Evolutionary conservation across 1,284 basidiomycete genomes (phyloP).

Genomic region (Trichosporon sp.): DNA sequence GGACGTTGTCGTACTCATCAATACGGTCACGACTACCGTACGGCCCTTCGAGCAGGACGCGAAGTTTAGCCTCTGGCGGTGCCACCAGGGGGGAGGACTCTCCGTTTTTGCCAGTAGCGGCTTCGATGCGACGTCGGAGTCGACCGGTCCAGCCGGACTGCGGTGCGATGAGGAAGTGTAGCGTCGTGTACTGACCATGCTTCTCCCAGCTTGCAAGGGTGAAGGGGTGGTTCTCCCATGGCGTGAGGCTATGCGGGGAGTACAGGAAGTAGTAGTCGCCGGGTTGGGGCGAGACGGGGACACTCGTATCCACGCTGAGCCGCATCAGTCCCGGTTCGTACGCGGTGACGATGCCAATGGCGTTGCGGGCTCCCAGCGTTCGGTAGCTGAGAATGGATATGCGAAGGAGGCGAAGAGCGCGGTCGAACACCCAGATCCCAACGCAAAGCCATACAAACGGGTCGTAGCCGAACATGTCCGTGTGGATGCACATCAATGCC

Average conservation of each 20-base stretch:
- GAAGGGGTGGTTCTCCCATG: conserved; percentile 39
- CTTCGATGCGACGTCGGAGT: conserved; percentile 9
- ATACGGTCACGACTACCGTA: conserved; percentile 29
- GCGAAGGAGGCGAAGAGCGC: conserved; percentile 27
- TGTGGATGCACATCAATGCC: conserved; percentile 27
- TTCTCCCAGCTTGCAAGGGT: conserved; percentile 26
- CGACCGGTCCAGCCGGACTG: conserved; percentile 24
- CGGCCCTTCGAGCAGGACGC: conserved; percentile 36
- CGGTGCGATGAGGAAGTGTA: conserved; percentile 31
- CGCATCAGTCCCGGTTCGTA: conserved; percentile 24
- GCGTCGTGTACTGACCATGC: conserved; percentile 6
- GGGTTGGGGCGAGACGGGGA: conserved; percentile 21
- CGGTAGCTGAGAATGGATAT: conserved; percentile 24
- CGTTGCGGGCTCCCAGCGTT: conserved; percentile 17
- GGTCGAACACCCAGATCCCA: conserved; percentile 32
- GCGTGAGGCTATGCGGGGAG: conserved; percentile 22
- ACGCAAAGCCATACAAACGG: conserved; percentile 28
- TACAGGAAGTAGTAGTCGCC: conserved; percentile 37
- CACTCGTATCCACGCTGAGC: conserved; percentile 23
- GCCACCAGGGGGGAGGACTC: neutral
- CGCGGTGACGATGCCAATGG: conserved; percentile 17
- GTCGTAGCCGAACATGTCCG: conserved; percentile 25
- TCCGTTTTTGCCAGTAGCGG: neutral
- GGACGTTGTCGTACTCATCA: conserved; percentile 24
- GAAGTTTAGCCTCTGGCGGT: neutral